Percentiles rank a stretch among this genome's conserved stretches.
Evolutionary conservation across 2,329 filamentous ascomycete species (phyloP).

Genomic region (Alternaria ethzedia): DNA sequence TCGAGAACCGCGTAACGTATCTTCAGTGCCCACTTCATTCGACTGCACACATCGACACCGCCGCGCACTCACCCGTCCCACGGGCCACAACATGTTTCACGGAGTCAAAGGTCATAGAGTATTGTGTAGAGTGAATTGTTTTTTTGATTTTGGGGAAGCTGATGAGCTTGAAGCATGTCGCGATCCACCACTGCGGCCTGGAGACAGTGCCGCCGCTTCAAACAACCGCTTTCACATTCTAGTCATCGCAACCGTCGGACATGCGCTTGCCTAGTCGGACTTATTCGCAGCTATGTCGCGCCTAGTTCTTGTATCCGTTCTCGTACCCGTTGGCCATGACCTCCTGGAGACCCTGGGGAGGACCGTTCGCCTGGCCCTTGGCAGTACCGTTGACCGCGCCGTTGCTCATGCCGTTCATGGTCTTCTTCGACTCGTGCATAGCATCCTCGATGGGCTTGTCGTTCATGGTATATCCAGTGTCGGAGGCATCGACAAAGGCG

Average conservation of each 20-base stretch:
- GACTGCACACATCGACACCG: neutral
- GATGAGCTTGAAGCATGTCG: constrained; percentile 2
- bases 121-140: neutral
- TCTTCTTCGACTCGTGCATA: constrained; percentile 24
- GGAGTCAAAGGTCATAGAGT: neutral
- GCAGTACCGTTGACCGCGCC: constrained; percentile 28
- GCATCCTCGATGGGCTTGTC: constrained; percentile 47
- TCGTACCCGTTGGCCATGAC: constrained; percentile 40
- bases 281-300: constrained; percentile 14
- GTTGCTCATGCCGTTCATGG: constrained; percentile 33
- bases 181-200: neutral
- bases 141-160: constrained; percentile 8
- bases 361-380: constrained; percentile 26
- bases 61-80: neutral
- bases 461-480: constrained; percentile 67
- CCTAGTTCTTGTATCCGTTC: constrained; percentile 42
- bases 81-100: neutral
- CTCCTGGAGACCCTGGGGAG: constrained; percentile 29
- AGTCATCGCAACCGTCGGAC: constrained; percentile 5
- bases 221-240: constrained; percentile 10
- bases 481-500: constrained; percentile 71
- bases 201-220: constrained; percentile 1
- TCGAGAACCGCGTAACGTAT: neutral
- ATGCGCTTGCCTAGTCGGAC: constrained; percentile 20
- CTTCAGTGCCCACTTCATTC: neutral